phyloP scores from a whole-genome alignment of 129 eudicot species.

The Deinandra increscens region DNA sequence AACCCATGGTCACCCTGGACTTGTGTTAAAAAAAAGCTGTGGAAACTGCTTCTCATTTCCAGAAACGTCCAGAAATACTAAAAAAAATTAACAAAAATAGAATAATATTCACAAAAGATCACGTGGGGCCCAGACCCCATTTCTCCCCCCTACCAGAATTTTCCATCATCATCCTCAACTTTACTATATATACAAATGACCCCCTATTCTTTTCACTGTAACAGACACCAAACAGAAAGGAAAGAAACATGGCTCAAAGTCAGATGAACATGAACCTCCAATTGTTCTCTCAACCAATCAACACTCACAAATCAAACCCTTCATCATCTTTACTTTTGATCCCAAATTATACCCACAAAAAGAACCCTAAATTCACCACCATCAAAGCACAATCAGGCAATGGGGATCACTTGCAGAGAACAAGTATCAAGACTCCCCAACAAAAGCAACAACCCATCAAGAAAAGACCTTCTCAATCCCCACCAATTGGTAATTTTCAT shows the following conservation, averaged over 20 bases:
- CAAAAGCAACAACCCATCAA: slow-evolving; percentile 49
- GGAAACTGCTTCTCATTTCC: not conserved
- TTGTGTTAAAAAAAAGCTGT: not conserved
- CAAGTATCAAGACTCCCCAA: slow-evolving; percentile 35
- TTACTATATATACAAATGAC: slow-evolving; percentile 29
- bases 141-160: slow-evolving; percentile 41
- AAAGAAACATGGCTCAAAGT: slow-evolving; percentile 44
- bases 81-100: not conserved
- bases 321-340: slow-evolving; percentile 13
- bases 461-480: slow-evolving; percentile 39
- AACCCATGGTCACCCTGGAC: no score
- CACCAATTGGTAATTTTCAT: slow-evolving; percentile 55
- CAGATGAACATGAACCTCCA: slow-evolving; percentile 35
- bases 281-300: slow-evolving; percentile 20
- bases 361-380: slow-evolving; percentile 12
- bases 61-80: not conserved
- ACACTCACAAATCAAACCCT: slow-evolving; percentile 20
- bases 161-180: slow-evolving; percentile 28
- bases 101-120: slow-evolving; percentile 9
- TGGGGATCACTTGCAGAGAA: slow-evolving; percentile 61
- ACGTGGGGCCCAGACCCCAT: not conserved
- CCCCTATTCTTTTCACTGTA: not conserved
- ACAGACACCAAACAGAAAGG: not conserved
- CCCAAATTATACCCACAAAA: slow-evolving; percentile 18
- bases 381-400: slow-evolving; percentile 45